Conservation (phyloP, 306 rosid species). For the Gillenia trifoliata region DNA sequence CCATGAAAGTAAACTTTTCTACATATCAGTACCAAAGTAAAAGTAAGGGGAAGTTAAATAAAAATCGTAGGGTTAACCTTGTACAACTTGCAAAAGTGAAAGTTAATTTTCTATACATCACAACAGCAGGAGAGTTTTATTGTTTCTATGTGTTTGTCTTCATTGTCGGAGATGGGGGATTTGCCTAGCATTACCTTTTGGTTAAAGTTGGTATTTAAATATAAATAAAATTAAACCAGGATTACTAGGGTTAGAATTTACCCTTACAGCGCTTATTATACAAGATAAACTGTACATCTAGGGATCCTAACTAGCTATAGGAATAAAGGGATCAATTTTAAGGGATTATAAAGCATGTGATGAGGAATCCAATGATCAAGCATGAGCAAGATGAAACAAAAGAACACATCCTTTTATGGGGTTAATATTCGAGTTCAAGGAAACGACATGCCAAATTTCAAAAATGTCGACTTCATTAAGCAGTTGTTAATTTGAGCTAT, state of each 20-base stretch:
- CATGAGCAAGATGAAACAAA: conserved; percentile 41
- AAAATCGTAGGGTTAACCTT: too few relatives aligned
- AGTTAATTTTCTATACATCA: background rate
- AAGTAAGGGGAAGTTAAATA: too few relatives aligned
- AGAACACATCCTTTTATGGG: conserved; percentile 34
- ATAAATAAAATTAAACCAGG: background rate
- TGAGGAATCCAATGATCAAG: conserved; percentile 62
- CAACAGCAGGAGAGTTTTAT: conserved; percentile 7
- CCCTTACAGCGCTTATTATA: background rate
- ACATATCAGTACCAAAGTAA: too few relatives aligned
- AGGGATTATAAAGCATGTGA: conserved; percentile 35
- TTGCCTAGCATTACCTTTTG: background rate
- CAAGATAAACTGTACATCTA: conserved; percentile 6
- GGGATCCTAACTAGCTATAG: conserved; percentile 58
- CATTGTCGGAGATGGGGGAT: background rate
- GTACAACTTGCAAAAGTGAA: background rate
- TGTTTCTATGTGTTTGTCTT: conserved; percentile 22
- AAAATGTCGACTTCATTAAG: conserved; percentile 27
- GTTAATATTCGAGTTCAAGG: conserved; percentile 27
- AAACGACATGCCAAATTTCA: conserved; percentile 43
- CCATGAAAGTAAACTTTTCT: too few relatives aligned
- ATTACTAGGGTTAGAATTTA: conserved; percentile 3
- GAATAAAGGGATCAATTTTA: conserved; percentile 24
- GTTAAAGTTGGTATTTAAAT: background rate
- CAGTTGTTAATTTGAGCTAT: conserved; percentile 14